These are phyloP conservation scores for Malbranchea cinnamomea DNA, from an alignment of 2,329 filamentous ascomycete genomes.

Conservation along the genomic window DNA sequence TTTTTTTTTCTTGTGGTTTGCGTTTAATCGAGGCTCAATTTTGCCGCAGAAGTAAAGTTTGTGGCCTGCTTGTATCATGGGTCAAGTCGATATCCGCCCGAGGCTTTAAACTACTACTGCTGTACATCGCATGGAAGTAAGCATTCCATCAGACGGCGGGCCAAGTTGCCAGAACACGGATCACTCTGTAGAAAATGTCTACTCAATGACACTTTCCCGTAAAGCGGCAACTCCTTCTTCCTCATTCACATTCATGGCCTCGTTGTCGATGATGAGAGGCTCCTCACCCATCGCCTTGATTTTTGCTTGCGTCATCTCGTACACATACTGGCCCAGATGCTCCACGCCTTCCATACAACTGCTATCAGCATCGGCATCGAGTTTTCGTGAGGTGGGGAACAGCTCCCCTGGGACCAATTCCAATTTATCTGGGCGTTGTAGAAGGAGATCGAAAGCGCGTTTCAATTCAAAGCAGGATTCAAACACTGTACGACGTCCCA, in stretches of 20 bases:
- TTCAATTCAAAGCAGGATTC: conserved; percentile 77
- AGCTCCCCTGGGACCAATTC: conserved; percentile 73
- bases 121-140: too few species aligned
- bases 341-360: conserved; percentile 80
- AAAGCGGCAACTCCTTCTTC: conserved; percentile 22
- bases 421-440: conserved; percentile 67
- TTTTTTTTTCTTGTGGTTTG: too few species aligned
- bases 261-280: conserved; percentile 19
- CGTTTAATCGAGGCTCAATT: too few species aligned
- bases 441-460: conserved; percentile 66
- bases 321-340: conserved; percentile 91
- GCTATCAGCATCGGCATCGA: conserved; percentile 28
- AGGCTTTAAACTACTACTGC: too few species aligned
- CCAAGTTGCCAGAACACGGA: too few species aligned
- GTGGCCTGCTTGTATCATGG: too few species aligned
- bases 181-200: too few species aligned
- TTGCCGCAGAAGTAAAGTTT: too few species aligned
- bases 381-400: conserved; percentile 51
- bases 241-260: conserved; percentile 18
- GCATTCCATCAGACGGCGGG: too few species aligned
- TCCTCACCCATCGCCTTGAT: conserved; percentile 40
- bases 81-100: too few species aligned
- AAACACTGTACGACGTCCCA: conserved; percentile 78
- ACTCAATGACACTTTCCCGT: too few species aligned
- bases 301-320: conserved; percentile 77